A percentile compares a stretch with the other conserved stretches of the same genome.
phyloP scores from a whole-genome alignment of 306 rosid species.

The Carpinus fangiana region DNA sequence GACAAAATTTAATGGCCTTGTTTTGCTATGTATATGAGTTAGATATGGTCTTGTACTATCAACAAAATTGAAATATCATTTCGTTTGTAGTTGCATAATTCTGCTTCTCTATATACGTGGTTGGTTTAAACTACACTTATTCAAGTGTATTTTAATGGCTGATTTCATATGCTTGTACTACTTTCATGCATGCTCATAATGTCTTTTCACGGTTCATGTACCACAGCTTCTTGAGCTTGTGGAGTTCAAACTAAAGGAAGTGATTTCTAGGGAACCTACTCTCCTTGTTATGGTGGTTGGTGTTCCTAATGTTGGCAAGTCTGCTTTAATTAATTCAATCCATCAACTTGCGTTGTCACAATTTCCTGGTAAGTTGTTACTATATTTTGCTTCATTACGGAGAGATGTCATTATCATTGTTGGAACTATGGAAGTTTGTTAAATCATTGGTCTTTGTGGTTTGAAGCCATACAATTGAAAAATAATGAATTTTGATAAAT shows the following conservation, averaged over 20 bases:
- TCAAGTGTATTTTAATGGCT: background rate
- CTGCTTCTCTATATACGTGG: background rate
- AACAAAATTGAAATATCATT: too few species aligned
- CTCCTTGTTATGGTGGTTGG: slow-evolving; percentile 94
- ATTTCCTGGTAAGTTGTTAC: slow-evolving; percentile 56
- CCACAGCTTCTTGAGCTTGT: slow-evolving; percentile 73
- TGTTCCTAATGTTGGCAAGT: slow-evolving; percentile 92
- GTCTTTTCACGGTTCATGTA: background rate
- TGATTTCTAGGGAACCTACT: slow-evolving; percentile 72
- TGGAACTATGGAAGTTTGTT: background rate
- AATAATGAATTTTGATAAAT: slow-evolving; percentile 14
- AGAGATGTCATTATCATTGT: background rate
- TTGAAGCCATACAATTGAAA: slow-evolving; percentile 17
- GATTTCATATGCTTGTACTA: background rate
- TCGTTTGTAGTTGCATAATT: background rate
- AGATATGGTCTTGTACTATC: background rate
- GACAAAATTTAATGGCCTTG: background rate
- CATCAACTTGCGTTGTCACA: slow-evolving; percentile 75
- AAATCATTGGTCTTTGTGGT: background rate
- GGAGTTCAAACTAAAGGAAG: slow-evolving; percentile 81
- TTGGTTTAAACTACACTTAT: background rate
- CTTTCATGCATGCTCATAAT: background rate
- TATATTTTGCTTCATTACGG: background rate
- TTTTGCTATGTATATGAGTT: background rate
- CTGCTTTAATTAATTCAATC: slow-evolving; percentile 80